Base-by-base conservation (phyloP, 2,329 filamentous ascomycete species). In the Cylindrodendrum hubeiense region DNA sequence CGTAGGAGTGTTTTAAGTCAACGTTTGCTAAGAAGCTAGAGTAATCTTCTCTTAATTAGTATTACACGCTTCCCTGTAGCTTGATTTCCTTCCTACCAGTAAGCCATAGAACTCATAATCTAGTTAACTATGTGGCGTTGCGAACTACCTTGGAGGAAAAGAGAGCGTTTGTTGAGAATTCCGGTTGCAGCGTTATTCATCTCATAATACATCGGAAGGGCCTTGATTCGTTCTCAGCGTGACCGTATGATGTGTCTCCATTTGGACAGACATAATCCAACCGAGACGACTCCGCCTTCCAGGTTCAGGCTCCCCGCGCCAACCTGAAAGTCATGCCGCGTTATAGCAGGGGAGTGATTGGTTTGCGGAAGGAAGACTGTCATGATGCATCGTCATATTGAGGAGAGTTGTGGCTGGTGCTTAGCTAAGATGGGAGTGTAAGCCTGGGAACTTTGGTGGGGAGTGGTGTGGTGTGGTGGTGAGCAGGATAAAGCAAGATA, bases 341-440 rank as follows among this genome's bases (percentile, higher is more conserved):
- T 37, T 9, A n/a, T 26, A 37, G 39, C 47, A 52, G 19, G 39
- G n/a, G 37, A 28, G 37, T 39, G 52, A 26, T 30, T 46, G 50
- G 30, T 49, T 55, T 54, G 58, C 10, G 33, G 6, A 41, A 12
- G 19, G 39, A 13, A 33, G 8, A 5, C 5, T 26, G 8, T 8
- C 12, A 15, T 13, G 22, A 47, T 47, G 15, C 44, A 12, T 30
- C 26, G 7, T 17, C 9, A 4, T 8, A 46, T 26, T 1, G 5
- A 8, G 10, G 4, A 30, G n/a, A 19, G 5, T 15, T n/a, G 34
- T 55, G 41, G 33, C 33, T 30, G 12, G 47, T 50, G 56, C 56
- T 59, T 59, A 41, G 49, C 50, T 60, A 43, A 60, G 39, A 44
- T 51, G 51, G 13, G 15, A 44, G 46, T 43, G 34, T 61, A 28